These are phyloP conservation scores for Pyrenophora seminiperda DNA, from an alignment of 2,329 filamentous ascomycete genomes.

Conservation along the genomic window DNA sequence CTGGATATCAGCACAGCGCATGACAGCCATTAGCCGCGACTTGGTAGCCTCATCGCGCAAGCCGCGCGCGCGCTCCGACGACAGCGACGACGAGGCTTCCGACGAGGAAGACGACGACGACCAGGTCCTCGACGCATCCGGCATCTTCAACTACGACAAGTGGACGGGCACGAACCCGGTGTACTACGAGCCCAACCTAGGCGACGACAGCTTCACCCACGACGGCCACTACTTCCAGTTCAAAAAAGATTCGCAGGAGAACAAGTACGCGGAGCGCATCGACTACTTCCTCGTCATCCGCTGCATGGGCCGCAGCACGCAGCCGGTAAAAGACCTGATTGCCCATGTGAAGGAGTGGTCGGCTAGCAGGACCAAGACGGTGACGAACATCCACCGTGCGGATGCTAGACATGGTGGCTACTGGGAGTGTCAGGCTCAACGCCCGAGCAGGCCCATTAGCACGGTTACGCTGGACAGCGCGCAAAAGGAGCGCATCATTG, in stretches of 20 bases:
- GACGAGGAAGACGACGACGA: constrained; percentile 25
- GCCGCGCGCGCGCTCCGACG: constrained; percentile 19
- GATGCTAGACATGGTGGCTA: constrained; percentile 29
- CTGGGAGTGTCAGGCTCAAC: constrained; percentile 53
- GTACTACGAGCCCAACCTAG: constrained; percentile 57
- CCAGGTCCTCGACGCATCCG: constrained; percentile 18
- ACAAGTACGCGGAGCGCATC: constrained; percentile 13
- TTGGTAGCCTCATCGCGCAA: constrained; percentile 50
- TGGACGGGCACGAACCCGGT: constrained; percentile 56
- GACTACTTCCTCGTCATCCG: constrained; percentile 36
- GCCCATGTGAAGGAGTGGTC: constrained; percentile 53
- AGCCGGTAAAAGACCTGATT: constrained; percentile 56
- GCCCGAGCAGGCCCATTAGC: constrained; percentile 72
- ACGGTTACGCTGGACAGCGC: constrained; percentile 74
- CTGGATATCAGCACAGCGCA: constrained; percentile 52
- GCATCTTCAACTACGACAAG: constrained; percentile 57
- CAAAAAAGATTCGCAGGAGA: constrained; percentile 31
- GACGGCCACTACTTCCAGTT: constrained; percentile 51
- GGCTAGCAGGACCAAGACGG: constrained; percentile 49
- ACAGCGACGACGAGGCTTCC: constrained; percentile 4
- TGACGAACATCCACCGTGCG: constrained; percentile 55
- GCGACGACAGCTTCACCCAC: constrained; percentile 52
- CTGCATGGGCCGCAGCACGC: constrained; percentile 55
- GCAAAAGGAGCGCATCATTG: constrained; percentile 69
- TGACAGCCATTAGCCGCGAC: constrained; percentile 43